Base-by-base conservation (phyloP, 345 rosid genomes). In the Acer yangbiense region DNA sequence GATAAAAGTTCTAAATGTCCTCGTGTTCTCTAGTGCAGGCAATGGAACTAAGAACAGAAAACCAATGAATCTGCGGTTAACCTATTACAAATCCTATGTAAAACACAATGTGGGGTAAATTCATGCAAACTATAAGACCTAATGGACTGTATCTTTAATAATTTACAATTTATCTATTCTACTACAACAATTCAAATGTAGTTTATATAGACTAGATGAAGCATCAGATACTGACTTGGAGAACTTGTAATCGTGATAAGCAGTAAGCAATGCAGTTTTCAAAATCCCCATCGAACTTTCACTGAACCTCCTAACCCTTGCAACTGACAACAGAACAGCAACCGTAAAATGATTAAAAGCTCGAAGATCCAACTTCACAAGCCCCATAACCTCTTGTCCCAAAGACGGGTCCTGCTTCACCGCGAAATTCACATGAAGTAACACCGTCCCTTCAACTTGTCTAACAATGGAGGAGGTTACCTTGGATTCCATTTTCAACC, bases 391-490 rank as follows among this genome's bases (percentile, higher is more conserved):
- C 89, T 88, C 97, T 80, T 87, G 88, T 71, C 89, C 95, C 66
- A 94, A 32, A 7, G 98, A 88, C 79, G 94, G 90, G 85, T 92
- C 98, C 88, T 94, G 98, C 90, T 93, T 93, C 85, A 92, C 97
- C 0, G 98, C 90, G 1, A 93, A 93, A 87, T 93, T 93, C 55
- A 93, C 76, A 81, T 92, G 98, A 83, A 94, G 97, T 87, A 92
- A 82, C 74, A 87, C 93, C 0, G 98, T 94, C 68, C 93, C 98
- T 74, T 92, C 90, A 18, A 94, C 87, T 82, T 94, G 97, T 87
- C 90, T 85, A 87, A 86, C 79, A 0, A 84, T 90, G 0, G 90
- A 88, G 0, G 90, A 89, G 39, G 87, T 79, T 55, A 78, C 84
- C 72, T 83, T 90, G 7, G 82, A 78, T 76, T 89, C 89, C 71